Base-by-base conservation (phyloP, 163 green algal species). In the Coccomyxa subellipsoidea region DNA sequence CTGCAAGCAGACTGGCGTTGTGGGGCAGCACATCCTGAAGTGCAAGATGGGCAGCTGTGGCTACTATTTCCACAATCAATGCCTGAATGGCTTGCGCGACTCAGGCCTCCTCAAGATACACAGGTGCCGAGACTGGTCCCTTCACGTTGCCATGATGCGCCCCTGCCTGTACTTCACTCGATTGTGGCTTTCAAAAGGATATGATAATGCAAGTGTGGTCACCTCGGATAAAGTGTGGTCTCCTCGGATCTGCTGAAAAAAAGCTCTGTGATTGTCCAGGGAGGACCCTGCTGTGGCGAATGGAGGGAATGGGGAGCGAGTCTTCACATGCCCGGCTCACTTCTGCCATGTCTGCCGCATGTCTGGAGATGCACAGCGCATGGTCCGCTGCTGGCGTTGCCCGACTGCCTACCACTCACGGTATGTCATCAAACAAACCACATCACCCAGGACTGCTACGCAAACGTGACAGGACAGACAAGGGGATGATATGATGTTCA, bases 361-460 rank as follows among this genome's bases (percentile, higher is more conserved):
- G 0, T 80, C 59, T 31, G 82, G 82, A 4, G 82, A 86, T 70
- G 72, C 82, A 6, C 34, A 80, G 70, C 79, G 82, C 59, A 38
- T 86, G 82, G 27, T 83, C 38, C 66, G 69, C 40, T 86, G 82
- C 82, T 86, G 82, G 82, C 70, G 36, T 4, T 86, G 82, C 77
- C 77, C 78, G 0, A 73, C 36, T 7, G 54, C 82, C 40, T 82
- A 82, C 76, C 82, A 82, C 76, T 47, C 82, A 27, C 40, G 70
- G 70, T 77, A 2, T 27, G 70, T 32, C 23, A n/a, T n/a, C n/a
- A n/a, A n/a, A n/a, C n/a, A n/a, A n/a, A n/a, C n/a, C n/a, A n/a
- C n/a, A n/a, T n/a, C n/a, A n/a, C n/a, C n/a, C n/a, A n/a, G n/a
- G n/a, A n/a, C n/a, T n/a, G n/a, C n/a, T n/a, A n/a, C n/a, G n/a